Evolutionary conservation across 768 basidiomycete species (phyloP).

Genomic region (Coprinopsis strossmayeri): DNA sequence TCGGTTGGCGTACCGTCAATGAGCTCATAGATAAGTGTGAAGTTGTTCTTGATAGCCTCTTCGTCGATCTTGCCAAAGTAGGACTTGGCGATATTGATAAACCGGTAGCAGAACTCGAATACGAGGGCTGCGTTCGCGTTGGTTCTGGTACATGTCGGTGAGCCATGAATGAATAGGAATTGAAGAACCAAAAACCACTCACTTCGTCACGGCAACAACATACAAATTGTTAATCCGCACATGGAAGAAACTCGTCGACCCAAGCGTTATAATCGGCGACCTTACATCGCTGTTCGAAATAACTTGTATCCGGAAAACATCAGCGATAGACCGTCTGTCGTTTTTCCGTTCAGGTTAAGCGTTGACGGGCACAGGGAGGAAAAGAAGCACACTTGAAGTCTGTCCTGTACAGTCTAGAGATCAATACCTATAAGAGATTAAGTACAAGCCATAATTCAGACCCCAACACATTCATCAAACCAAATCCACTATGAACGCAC

Average conservation of each 20-base stretch:
- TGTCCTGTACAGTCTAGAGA: constrained; percentile 91
- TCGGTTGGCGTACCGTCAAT: constrained; percentile 81
- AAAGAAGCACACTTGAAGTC: constrained; percentile 80
- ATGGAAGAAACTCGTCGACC: constrained; percentile 98
- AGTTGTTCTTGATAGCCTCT: constrained; percentile 98
- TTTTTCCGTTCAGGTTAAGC: background rate
- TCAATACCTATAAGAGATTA: constrained; percentile 63
- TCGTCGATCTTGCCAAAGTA: constrained; percentile 99
- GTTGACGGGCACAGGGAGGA: background rate
- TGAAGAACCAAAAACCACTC: constrained; percentile 16
- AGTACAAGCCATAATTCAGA: constrained; percentile 1
- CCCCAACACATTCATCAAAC: background rate
- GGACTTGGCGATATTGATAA: constrained; percentile 88
- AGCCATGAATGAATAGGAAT: no score
- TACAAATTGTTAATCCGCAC: constrained; percentile 94
- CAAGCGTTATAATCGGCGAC: constrained; percentile 95
- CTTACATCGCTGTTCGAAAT: constrained; percentile 96
- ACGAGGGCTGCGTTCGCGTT: constrained; percentile 97
- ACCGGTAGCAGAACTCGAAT: constrained; percentile 96
- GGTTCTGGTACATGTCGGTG: no score
- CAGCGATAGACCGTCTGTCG: constrained; percentile 86
- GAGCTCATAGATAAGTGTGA: constrained; percentile 95
- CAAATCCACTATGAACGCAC: constrained; percentile 35
- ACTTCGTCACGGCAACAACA: constrained; percentile 95
- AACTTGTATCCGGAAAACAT: constrained; percentile 98